A percentile compares a stretch with the other conserved stretches of the same genome.
These are phyloP conservation scores for Durotheca rogersii DNA, from an alignment of 495 filamentous ascomycete genomes.

Conservation along the genomic window DNA sequence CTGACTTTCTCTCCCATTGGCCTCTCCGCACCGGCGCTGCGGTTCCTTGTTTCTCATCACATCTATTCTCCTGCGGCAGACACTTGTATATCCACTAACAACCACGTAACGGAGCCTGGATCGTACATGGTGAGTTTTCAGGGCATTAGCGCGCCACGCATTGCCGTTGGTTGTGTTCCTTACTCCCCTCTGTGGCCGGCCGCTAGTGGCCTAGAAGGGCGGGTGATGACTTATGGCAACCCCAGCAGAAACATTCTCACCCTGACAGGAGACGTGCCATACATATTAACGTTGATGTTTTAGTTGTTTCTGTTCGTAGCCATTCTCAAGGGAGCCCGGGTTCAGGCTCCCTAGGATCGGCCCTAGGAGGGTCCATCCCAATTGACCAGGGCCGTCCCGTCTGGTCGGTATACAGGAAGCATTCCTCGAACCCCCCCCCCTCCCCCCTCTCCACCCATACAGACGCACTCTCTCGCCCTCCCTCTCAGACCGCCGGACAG, in stretches of 20 bases:
- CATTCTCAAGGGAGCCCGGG: slow-evolving; percentile 1
- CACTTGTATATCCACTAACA: no score
- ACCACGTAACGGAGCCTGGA: slow-evolving; percentile 6
- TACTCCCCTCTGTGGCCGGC: slow-evolving; percentile 21
- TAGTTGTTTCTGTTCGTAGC: slow-evolving; percentile 2
- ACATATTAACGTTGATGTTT: slow-evolving; percentile 7
- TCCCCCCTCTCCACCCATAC: background rate
- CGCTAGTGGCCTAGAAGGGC: slow-evolving; percentile 13
- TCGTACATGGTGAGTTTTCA: slow-evolving; percentile 10
- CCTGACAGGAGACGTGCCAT: background rate
- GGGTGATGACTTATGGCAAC: slow-evolving; percentile 19
- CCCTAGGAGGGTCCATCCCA: slow-evolving; percentile 4
- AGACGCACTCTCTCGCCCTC: background rate
- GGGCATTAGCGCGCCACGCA: slow-evolving; percentile 18
- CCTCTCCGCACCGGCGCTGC: slow-evolving; percentile 25
- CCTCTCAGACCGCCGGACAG: slow-evolving; percentile 16
- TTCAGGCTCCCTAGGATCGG: slow-evolving; percentile 14
- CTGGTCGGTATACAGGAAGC: slow-evolving; percentile 16
- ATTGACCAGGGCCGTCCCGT: slow-evolving; percentile 10
- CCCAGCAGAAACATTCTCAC: slow-evolving; percentile 14
- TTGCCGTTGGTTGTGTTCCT: slow-evolving; percentile 20
- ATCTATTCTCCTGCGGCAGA: background rate
- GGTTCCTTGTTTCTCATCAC: slow-evolving; percentile 25
- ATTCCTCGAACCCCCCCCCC: slow-evolving; percentile 6
- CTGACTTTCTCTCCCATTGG: slow-evolving; percentile 16